These are phyloP conservation scores for Cadophora sp. DNA, from an alignment of 2,329 filamentous ascomycete species.

Conservation along the genomic window DNA sequence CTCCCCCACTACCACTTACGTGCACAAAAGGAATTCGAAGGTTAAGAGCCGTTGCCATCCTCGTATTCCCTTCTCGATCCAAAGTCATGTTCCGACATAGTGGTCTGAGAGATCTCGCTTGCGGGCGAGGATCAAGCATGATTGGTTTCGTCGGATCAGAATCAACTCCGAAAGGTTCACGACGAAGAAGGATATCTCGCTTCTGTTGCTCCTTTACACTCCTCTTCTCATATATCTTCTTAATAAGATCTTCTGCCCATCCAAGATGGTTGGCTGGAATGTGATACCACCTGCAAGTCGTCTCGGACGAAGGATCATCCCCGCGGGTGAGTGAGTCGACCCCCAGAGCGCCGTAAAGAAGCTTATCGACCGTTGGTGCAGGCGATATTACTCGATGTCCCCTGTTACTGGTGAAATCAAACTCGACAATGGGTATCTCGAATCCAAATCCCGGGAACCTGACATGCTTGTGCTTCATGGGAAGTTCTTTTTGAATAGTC, in stretches of 20 bases:
- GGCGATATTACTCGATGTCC: conserved; percentile 23
- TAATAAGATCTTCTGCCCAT: conserved; percentile 26
- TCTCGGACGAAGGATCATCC: background rate
- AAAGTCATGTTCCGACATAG: conserved; percentile 25
- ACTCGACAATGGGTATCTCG: conserved; percentile 23
- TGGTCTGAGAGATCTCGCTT: conserved; percentile 25
- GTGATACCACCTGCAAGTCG: conserved; percentile 25
- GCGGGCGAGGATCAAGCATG: conserved; percentile 22
- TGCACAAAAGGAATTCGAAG: conserved; percentile 24
- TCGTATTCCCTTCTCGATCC: conserved; percentile 18
- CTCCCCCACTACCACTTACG: background rate
- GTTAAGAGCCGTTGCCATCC: conserved; percentile 16
- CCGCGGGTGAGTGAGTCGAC: conserved; percentile 4
- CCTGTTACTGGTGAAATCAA: conserved; percentile 21
- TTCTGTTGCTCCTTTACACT: conserved; percentile 19
- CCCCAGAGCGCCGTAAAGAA: conserved; percentile 18
- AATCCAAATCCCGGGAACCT: conserved; percentile 27
- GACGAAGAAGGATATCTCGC: conserved; percentile 23
- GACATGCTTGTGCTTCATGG: conserved; percentile 14
- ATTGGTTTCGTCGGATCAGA: conserved; percentile 14
- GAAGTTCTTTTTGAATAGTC: conserved; percentile 2
- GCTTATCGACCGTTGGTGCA: conserved; percentile 19
- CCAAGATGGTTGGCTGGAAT: conserved; percentile 26
- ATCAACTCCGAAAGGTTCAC: conserved; percentile 21
- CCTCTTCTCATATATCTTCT: conserved; percentile 25